These are phyloP conservation scores for Curvularia hawaiiensis DNA, from an alignment of 2,329 filamentous ascomycete species.

Conservation along the genomic window DNA sequence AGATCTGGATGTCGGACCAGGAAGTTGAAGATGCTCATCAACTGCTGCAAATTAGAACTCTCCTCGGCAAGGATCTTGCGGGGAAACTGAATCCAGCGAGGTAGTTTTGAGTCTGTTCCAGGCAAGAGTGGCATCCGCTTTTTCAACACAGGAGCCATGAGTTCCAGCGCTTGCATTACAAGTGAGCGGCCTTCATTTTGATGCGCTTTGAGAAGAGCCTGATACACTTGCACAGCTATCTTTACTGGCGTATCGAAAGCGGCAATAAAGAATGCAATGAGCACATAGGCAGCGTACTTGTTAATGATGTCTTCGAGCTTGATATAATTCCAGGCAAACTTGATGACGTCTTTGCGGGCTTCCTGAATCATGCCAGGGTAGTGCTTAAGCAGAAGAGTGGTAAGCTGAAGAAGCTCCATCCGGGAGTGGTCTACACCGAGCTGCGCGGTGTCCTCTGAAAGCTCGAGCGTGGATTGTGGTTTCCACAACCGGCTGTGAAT, in stretches of 20 bases:
- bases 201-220: conserved; percentile 86
- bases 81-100: conserved; percentile 87
- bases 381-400: conserved; percentile 93
- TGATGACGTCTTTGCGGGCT: conserved; percentile 95
- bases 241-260: conserved; percentile 96
- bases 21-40: conserved; percentile 98
- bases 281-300: conserved; percentile 96
- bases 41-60: conserved; percentile 91
- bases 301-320: conserved; percentile 96
- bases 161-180: conserved; percentile 91
- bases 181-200: conserved; percentile 92
- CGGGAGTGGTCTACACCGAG: conserved; percentile 92
- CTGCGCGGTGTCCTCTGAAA: conserved; percentile 80
- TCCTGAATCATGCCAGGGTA: conserved; percentile 88
- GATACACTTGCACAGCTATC: conserved; percentile 94
- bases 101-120: conserved; percentile 71
- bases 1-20: conserved; percentile 88
- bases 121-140: conserved; percentile 68
- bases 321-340: conserved; percentile 99
- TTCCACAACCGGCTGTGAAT: conserved; percentile 96
- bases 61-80: conserved; percentile 92
- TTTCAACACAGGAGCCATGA: conserved; percentile 91
- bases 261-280: conserved; percentile 97
- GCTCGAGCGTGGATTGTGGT: conserved; percentile 76
- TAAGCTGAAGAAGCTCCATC: conserved; percentile 94